phyloP scores from a whole-genome alignment of 768 basidiomycete species.

The Tulasnella calospora region DNA sequence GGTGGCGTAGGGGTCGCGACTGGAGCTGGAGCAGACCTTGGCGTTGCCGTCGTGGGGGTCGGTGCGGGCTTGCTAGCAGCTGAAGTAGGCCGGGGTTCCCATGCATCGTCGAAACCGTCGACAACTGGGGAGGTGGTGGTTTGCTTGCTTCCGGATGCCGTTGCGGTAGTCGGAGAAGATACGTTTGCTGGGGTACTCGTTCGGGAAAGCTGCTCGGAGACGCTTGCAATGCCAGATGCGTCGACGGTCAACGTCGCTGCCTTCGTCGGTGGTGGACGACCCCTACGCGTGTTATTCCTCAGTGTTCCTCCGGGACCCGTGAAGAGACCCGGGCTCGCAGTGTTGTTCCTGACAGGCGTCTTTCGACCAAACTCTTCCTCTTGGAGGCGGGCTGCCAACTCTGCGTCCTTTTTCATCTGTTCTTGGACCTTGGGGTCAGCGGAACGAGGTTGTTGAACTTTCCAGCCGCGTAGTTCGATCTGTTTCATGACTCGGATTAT shows the following conservation, averaged over 20 bases:
- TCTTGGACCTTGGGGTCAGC: conserved; percentile 40
- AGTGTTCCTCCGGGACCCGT: conserved; percentile 74
- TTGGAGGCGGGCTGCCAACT: conserved; percentile 68
- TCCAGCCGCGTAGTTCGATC: conserved; percentile 57
- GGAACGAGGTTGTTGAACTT: conserved; percentile 31
- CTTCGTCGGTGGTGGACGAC: conserved; percentile 66
- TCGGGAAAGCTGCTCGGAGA: conserved; percentile 65
- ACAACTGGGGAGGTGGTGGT: conserved; percentile 34
- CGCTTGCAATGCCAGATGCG: conserved; percentile 59
- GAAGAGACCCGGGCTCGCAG: conserved; percentile 61
- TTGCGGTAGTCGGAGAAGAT: conserved; percentile 44
- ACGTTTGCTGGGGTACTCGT: conserved; percentile 56
- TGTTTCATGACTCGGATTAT: conserved; percentile 90
- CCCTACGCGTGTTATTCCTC: conserved; percentile 66
- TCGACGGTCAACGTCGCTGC: conserved; percentile 61
- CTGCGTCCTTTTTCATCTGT: conserved; percentile 70
- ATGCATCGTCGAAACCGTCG: conserved; percentile 91
- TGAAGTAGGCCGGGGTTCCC: conserved; percentile 85
- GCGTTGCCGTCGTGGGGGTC: conserved; percentile 37
- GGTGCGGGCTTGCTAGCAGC: conserved; percentile 43
- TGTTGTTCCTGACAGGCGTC: conserved; percentile 34
- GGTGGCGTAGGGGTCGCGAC: conserved; percentile 35
- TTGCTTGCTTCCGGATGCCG: conserved; percentile 29
- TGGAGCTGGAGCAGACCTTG: conserved; percentile 35
- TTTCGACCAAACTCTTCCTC: conserved; percentile 58